A percentile compares a stretch with the other conserved stretches of the same genome.
Evolutionary conservation across 306 rosid species (phyloP).

Genomic region (Cucumis melo): DNA sequence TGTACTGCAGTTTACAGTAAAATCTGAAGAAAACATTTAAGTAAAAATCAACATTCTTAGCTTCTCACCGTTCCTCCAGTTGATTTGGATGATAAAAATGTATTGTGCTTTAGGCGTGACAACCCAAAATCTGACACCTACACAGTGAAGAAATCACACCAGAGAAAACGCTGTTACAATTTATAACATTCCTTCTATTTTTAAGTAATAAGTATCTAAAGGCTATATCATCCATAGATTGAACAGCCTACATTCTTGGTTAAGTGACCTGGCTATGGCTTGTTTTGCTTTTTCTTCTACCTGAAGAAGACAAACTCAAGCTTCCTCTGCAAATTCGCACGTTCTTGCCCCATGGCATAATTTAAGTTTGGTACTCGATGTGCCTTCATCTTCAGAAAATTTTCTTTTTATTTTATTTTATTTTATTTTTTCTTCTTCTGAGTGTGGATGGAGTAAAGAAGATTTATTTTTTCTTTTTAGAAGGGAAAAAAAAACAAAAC

Average conservation of each 20-base stretch:
- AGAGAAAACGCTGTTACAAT: not conserved
- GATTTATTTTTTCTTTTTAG: not conserved
- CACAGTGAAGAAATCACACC: constrained; percentile 1
- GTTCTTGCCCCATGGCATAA: not conserved
- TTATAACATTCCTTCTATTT: not conserved
- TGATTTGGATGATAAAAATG: constrained; percentile 95
- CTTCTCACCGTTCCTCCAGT: constrained; percentile 99
- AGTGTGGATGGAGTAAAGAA: not conserved
- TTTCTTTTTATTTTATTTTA: too few relatives aligned
- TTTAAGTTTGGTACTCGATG: not conserved
- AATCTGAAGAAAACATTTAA: not conserved
- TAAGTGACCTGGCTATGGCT: not conserved
- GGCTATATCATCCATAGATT: not conserved
- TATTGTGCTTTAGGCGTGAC: constrained; percentile 96
- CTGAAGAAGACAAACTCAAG: not conserved
- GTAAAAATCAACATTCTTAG: constrained; percentile 5
- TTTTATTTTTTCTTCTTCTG: not conserved
- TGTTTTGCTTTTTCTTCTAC: not conserved
- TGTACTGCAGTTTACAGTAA: not conserved
- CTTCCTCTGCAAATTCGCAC: not conserved
- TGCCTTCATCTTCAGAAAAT: not conserved
- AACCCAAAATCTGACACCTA: constrained; percentile 96
- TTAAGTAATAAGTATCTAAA: not conserved
- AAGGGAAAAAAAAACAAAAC: not conserved
- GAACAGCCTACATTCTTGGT: not conserved